phyloP scores from a whole-genome alignment of 768 basidiomycete genomes.

The Suillus subaureus region DNA sequence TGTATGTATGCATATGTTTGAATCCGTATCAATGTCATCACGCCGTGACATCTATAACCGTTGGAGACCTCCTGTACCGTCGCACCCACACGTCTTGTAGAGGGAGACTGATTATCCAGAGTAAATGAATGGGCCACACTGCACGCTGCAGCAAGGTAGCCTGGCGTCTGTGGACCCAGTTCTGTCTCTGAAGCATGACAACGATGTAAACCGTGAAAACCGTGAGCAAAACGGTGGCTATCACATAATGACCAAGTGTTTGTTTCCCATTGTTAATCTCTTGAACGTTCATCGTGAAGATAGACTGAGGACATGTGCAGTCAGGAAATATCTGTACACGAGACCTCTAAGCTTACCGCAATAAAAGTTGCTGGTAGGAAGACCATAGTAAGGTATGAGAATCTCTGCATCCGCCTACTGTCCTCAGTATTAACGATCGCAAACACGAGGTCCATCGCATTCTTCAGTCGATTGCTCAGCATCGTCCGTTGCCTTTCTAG shows the following conservation, averaged over 20 bases:
- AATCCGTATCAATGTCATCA: too few relatives aligned
- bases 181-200: conserved; percentile 45
- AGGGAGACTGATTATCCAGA: conserved; percentile 1
- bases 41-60: too few relatives aligned
- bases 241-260: neutral
- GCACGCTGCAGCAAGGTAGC: conserved; percentile 14
- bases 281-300: too few relatives aligned
- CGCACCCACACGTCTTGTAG: too few relatives aligned
- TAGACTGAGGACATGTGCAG: too few relatives aligned
- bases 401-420: conserved; percentile 42
- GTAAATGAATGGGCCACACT: conserved; percentile 24
- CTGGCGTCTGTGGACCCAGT: conserved; percentile 9
- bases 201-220: neutral
- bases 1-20: too few relatives aligned
- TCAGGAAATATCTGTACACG: too few relatives aligned
- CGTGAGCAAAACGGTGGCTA: neutral
- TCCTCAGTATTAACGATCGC: conserved; percentile 53
- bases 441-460: conserved; percentile 34
- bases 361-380: conserved; percentile 52
- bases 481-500: conserved; percentile 12
- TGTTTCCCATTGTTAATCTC: too few relatives aligned
- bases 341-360: neutral
- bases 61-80: too few relatives aligned
- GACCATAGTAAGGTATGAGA: conserved; percentile 54
- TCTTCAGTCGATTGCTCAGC: conserved; percentile 18